A percentile compares a stretch with the other conserved stretches of the same genome.
phyloP scores from a whole-genome alignment of 306 rosid genomes.

The Mimosa bimucronata region DNA sequence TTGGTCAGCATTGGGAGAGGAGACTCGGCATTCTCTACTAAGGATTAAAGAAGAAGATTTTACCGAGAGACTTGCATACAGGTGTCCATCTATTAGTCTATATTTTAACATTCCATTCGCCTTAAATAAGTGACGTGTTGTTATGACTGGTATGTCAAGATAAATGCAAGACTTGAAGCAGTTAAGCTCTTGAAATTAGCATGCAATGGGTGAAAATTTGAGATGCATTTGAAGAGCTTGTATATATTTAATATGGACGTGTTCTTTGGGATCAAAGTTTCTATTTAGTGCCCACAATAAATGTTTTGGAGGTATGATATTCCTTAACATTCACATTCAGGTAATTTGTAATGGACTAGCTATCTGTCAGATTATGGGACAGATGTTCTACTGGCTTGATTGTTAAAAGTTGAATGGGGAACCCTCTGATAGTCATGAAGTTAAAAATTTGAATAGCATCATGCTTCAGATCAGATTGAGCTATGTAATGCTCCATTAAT shows the following conservation, averaged over 20 bases:
- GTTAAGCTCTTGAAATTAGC: constrained; percentile 36
- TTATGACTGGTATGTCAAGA: constrained; percentile 17
- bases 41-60: constrained; percentile 99
- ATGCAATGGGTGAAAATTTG: constrained; percentile 10
- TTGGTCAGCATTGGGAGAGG: constrained; percentile 99
- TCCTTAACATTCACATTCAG: constrained; percentile 26
- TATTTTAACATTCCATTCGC: constrained; percentile 37
- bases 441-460: constrained; percentile 1
- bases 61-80: constrained; percentile 96
- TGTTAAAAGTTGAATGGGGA: constrained; percentile 28
- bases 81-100: constrained; percentile 70
- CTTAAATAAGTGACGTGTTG: constrained; percentile 35
- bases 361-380: constrained; percentile 31
- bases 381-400: constrained; percentile 30
- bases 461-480: not conserved
- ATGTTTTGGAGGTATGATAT: constrained; percentile 25
- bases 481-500: not conserved
- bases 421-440: constrained; percentile 2
- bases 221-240: constrained; percentile 39
- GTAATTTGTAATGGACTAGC: constrained; percentile 30
- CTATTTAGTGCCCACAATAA: not conserved
- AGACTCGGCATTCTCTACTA: constrained; percentile 90
- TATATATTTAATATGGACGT: constrained; percentile 13
- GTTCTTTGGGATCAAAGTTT: constrained; percentile 16
- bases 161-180: constrained; percentile 30